These are phyloP conservation scores for Paraglomus brasilianum DNA, from an alignment of 192 early-diverging fungal genomes.

Conservation along the genomic window DNA sequence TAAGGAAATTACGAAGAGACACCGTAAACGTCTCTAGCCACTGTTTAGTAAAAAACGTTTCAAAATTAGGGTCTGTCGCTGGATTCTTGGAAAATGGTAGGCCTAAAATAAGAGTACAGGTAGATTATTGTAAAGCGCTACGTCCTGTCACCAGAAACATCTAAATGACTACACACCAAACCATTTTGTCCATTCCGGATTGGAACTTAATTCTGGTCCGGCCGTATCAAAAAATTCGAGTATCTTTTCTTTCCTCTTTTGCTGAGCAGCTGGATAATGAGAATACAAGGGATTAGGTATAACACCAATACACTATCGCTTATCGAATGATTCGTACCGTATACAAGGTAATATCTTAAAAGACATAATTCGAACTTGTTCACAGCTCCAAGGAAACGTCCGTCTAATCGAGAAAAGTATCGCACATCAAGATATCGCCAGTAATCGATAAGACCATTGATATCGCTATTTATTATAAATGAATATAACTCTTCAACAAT, in stretches of 20 bases:
- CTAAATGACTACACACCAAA: constrained; percentile 47
- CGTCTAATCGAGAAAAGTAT: constrained; percentile 63
- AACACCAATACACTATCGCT: background rate
- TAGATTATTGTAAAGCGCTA: background rate
- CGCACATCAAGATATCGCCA: constrained; percentile 64
- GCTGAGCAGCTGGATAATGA: constrained; percentile 48
- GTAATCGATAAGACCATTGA: constrained; percentile 51
- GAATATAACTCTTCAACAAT: constrained; percentile 58
- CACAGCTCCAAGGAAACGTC: constrained; percentile 52
- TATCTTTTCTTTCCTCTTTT: constrained; percentile 54
- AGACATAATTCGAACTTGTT: constrained; percentile 62
- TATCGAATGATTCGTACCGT: constrained; percentile 43
- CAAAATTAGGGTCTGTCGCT: constrained; percentile 54
- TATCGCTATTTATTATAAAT: constrained; percentile 50
- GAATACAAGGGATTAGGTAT: background rate
- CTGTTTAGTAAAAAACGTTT: constrained; percentile 58
- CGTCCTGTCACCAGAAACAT: background rate
- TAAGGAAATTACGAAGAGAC: constrained; percentile 62
- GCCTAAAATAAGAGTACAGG: constrained; percentile 36
- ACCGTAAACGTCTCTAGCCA: constrained; percentile 62
- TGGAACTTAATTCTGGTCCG: constrained; percentile 55
- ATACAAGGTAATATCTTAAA: constrained; percentile 58
- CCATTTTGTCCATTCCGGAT: constrained; percentile 61
- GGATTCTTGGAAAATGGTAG: constrained; percentile 61
- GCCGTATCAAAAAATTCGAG: constrained; percentile 61